Conservation (phyloP, 169 alveolate species). For the Babesia divergens region DNA sequence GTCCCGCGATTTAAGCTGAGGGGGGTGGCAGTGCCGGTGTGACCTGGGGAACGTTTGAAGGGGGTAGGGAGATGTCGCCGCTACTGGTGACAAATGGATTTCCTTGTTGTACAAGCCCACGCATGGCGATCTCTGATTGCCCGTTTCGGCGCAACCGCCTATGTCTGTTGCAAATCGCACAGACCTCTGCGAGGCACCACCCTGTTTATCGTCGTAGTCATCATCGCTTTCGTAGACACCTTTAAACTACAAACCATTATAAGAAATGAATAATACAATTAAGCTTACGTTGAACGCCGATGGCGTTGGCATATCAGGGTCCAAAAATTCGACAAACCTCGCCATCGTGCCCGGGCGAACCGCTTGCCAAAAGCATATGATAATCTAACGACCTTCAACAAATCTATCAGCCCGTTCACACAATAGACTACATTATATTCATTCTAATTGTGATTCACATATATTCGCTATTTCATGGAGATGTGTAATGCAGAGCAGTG, state of each 20-base stretch:
- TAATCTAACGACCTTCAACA: too few species aligned
- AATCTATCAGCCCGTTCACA: too few species aligned
- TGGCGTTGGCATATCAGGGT: conserved; percentile 6
- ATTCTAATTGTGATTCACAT: too few species aligned
- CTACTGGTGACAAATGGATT: not conserved
- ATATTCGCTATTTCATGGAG: too few species aligned
- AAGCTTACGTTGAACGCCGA: conserved; percentile 18
- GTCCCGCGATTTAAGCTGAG: conserved; percentile 12
- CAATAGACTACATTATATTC: too few species aligned
- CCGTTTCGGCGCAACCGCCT: not conserved
- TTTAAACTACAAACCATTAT: not conserved
- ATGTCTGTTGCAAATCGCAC: not conserved
- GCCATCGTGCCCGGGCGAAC: too few species aligned
- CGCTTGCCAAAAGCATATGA: too few species aligned
- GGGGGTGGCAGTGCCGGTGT: not conserved
- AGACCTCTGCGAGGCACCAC: too few species aligned
- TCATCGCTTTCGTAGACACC: conserved; percentile 1
- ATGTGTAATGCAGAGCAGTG: conserved; percentile 24
- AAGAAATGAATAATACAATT: not conserved
- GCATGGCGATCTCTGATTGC: not conserved
- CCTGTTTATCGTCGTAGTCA: too few species aligned
- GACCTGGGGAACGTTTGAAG: conserved; percentile 16
- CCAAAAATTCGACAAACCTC: conserved; percentile 23
- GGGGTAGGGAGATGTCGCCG: not conserved
- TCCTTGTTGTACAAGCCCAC: conserved; percentile 8